phyloP scores from a whole-genome alignment of 805 yeast species.

The Wickerhamomyces alni region DNA sequence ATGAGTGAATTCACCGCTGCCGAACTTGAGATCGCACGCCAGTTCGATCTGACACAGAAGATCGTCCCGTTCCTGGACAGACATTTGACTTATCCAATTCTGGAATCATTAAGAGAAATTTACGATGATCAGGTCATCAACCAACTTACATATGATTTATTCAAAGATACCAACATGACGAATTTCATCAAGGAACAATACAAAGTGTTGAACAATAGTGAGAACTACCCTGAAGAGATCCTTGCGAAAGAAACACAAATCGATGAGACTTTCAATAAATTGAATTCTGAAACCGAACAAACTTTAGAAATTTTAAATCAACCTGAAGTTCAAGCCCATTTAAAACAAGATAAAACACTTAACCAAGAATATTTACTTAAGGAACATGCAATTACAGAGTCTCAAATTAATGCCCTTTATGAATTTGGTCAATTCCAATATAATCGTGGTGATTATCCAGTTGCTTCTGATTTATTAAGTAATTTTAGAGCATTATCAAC shows the following conservation, averaged over 20 bases:
- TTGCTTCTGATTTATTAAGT: slow-evolving; percentile 52
- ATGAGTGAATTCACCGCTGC: slow-evolving; percentile 23
- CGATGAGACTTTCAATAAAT: slow-evolving; percentile 29
- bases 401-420: slow-evolving; percentile 43
- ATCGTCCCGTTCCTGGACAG: slow-evolving; percentile 57
- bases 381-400: slow-evolving; percentile 41
- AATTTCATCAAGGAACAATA: slow-evolving; percentile 42
- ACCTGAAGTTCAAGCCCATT: slow-evolving; percentile 44
- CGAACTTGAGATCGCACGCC: slow-evolving; percentile 37
- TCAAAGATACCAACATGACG: slow-evolving; percentile 54
- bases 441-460: slow-evolving; percentile 55
- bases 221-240: slow-evolving; percentile 36
- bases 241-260: slow-evolving; percentile 34
- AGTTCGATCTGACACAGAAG: slow-evolving; percentile 49
- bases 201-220: slow-evolving; percentile 33
- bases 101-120: slow-evolving; percentile 40
- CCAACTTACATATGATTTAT: slow-evolving; percentile 43
- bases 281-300: slow-evolving; percentile 37
- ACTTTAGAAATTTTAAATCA: slow-evolving; percentile 40
- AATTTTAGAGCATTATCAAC: slow-evolving; percentile 52
- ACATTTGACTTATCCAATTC: slow-evolving; percentile 48
- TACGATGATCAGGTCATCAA: slow-evolving; percentile 41
- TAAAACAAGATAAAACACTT: slow-evolving; percentile 50
- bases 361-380: slow-evolving; percentile 42
- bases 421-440: slow-evolving; percentile 58